These are phyloP conservation scores for Elaeis oleifera DNA, from an alignment of 202 grass and related monocot genomes.

Conservation along the genomic window DNA sequence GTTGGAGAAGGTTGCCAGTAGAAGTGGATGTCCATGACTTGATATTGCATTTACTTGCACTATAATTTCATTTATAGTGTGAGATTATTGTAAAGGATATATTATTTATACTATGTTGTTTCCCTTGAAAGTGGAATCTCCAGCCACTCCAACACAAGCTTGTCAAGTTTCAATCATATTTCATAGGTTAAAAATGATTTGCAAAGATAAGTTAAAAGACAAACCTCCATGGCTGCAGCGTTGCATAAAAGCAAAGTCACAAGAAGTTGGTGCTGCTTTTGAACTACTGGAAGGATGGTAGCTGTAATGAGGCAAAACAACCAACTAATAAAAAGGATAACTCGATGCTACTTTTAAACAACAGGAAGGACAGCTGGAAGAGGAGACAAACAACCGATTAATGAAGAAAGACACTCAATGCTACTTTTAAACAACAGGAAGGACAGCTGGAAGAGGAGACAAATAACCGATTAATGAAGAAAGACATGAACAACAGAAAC, in stretches of 20 bases:
- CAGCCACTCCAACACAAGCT: too few species aligned
- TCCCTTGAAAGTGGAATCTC: too few species aligned
- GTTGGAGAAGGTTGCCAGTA: too few species aligned
- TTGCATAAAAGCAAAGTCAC: constrained; percentile 95
- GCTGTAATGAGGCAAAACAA: constrained; percentile 14
- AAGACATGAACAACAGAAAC: constrained; percentile 2
- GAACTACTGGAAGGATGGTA: constrained; percentile 92
- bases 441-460: constrained; percentile 50
- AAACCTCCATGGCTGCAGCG: constrained; percentile 88
- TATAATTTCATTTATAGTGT: too few species aligned
- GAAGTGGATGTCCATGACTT: too few species aligned
- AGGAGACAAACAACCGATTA: constrained; percentile 16
- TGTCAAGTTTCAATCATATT: too few species aligned
- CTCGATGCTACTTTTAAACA: constrained; percentile 95
- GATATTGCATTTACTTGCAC: too few species aligned
- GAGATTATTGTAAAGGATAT: too few species aligned
- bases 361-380: constrained; percentile 74
- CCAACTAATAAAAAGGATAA: constrained; percentile 8
- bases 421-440: constrained; percentile 3
- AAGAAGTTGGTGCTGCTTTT: constrained; percentile 97
- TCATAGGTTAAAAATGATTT: too few species aligned
- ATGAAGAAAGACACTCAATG: neutral
- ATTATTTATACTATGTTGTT: too few species aligned
- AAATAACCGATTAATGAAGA: constrained; percentile 1
- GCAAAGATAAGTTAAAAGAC: too few species aligned